Conservation (phyloP, 768 basidiomycete species). For the Cubamyces sp. region DNA sequence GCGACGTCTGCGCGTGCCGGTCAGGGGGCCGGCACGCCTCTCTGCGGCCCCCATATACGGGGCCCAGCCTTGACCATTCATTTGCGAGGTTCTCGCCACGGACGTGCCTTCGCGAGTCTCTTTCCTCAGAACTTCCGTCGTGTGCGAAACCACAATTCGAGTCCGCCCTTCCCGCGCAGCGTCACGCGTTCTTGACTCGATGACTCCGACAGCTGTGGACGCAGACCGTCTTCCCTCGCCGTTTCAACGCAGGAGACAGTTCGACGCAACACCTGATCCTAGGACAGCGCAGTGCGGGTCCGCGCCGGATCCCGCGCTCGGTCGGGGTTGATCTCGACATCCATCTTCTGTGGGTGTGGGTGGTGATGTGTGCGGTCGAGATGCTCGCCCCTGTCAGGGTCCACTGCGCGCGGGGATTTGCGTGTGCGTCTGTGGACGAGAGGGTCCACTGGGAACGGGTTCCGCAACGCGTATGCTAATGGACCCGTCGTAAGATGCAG, state of each 20-base stretch:
- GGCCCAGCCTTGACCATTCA: no score
- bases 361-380: no score
- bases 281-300: conserved; percentile 17
- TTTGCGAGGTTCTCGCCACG: no score
- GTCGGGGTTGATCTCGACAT: conserved; percentile 12
- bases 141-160: neutral
- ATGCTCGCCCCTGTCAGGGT: no score
- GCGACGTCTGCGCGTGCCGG: neutral
- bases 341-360: neutral
- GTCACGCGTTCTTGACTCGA: conserved; percentile 33
- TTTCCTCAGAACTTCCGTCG: no score
- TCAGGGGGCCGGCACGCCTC: no score
- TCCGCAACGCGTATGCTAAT: no score
- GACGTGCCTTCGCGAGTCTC: no score
- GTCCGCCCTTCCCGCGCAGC: conserved; percentile 1
- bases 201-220: conserved; percentile 34
- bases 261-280: conserved; percentile 9
- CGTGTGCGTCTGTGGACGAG: conserved; percentile 3
- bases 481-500: neutral
- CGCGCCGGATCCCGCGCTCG: neutral
- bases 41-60: no score
- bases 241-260: conserved; percentile 27
- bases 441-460: conserved; percentile 24
- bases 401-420: no score
- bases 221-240: conserved; percentile 33